Conservation (phyloP, 192 early-diverging fungal species). For the Spizellomyces punctatus region DNA sequence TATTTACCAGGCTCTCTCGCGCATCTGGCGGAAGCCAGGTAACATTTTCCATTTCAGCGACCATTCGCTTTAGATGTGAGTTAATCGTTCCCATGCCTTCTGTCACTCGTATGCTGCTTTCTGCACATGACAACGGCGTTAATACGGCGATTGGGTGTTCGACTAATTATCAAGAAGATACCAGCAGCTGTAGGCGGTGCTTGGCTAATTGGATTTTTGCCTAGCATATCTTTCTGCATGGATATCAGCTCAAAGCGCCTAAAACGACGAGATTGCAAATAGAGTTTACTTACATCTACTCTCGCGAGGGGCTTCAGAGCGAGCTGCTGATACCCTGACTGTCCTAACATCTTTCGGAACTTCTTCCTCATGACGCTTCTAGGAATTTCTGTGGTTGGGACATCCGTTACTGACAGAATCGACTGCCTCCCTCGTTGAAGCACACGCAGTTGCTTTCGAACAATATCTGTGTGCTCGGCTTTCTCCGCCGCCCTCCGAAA, state of each 20-base stretch:
- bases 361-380: constrained; percentile 18
- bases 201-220: no score
- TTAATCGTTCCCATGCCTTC: not conserved
- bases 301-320: constrained; percentile 37
- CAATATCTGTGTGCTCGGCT: constrained; percentile 32
- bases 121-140: no score
- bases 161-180: no score
- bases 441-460: constrained; percentile 31
- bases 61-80: constrained; percentile 31
- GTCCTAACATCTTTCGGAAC: constrained; percentile 33
- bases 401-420: constrained; percentile 19
- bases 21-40: constrained; percentile 40
- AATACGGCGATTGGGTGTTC: no score
- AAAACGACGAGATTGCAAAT: no score
- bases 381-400: not conserved
- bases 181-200: no score
- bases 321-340: constrained; percentile 39
- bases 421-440: constrained; percentile 20
- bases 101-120: no score
- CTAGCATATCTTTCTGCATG: no score
- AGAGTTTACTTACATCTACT: constrained; percentile 33
- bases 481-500: constrained; percentile 12
- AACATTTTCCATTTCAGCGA: constrained; percentile 39
- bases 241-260: no score
- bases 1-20: constrained; percentile 31